phyloP scores from a whole-genome alignment of 768 basidiomycete species.

The Suillus occidentalis region DNA sequence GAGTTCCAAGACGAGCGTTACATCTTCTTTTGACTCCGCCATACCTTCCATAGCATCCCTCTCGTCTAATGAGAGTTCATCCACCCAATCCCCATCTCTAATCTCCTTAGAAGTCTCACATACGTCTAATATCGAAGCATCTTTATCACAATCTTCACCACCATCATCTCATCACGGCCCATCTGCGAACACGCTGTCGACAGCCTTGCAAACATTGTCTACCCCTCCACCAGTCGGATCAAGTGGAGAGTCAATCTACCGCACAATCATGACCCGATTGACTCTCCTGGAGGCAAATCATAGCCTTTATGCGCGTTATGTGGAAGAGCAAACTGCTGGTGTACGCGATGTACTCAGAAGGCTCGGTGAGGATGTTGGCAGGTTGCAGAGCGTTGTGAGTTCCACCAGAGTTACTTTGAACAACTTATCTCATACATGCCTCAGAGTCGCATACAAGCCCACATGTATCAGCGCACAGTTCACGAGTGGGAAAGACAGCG shows the following conservation, averaged over 20 bases:
- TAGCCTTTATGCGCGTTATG: slow-evolving; percentile 78
- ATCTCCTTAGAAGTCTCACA: neutral
- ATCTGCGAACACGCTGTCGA: slow-evolving; percentile 6
- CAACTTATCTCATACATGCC: neutral
- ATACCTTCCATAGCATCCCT: neutral
- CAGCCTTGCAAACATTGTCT: neutral
- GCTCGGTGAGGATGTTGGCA: slow-evolving; percentile 75
- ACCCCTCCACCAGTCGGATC: slow-evolving; percentile 8
- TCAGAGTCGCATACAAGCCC: slow-evolving; percentile 71
- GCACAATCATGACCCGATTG: slow-evolving; percentile 93
- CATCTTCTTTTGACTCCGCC: neutral
- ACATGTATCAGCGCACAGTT: slow-evolving; percentile 61
- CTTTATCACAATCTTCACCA: neutral
- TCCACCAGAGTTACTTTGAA: neutral
- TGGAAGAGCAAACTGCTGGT: slow-evolving; percentile 83
- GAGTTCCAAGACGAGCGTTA: neutral
- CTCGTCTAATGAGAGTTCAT: neutral
- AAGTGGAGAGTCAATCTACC: slow-evolving; percentile 88
- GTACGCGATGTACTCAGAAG: slow-evolving; percentile 74
- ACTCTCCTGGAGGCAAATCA: slow-evolving; percentile 84
- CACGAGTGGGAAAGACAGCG: slow-evolving; percentile 71
- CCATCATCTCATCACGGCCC: slow-evolving; percentile 1
- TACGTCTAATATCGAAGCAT: neutral
- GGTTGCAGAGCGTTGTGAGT: slow-evolving; percentile 74
- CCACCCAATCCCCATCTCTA: neutral